These are phyloP conservation scores for Fraxinus sp. DNA, from an alignment of 305 asterid species.

Conservation along the genomic window DNA sequence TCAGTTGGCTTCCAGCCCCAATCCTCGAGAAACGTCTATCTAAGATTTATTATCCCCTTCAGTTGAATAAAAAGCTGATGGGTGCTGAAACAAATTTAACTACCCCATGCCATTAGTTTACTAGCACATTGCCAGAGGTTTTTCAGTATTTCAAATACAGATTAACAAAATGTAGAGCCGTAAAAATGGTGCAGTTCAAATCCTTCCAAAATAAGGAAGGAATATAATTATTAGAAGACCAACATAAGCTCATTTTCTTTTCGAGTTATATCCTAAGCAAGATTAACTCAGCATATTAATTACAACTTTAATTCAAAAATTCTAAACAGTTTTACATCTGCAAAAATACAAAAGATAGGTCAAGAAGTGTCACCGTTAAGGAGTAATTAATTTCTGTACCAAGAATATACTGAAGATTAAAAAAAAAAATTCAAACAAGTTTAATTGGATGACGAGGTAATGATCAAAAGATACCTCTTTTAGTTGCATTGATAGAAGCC, in stretches of 20 bases:
- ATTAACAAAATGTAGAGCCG: neutral
- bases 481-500: conserved; percentile 75
- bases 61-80: neutral
- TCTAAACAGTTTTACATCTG: neutral
- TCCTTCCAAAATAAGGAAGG: neutral
- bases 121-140: neutral
- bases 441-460: neutral
- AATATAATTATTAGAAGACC: neutral
- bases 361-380: neutral
- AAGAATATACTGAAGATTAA: neutral
- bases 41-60: neutral
- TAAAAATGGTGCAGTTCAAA: neutral
- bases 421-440: neutral
- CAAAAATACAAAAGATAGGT: neutral
- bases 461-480: conserved; percentile 45
- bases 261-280: neutral
- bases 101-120: neutral
- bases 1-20: neutral
- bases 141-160: neutral
- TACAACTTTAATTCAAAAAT: neutral
- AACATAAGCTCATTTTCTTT: neutral
- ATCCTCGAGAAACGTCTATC: neutral
- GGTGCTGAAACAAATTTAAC: neutral
- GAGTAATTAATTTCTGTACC: neutral
- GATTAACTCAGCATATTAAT: neutral